Base-by-base conservation (phyloP, 2,329 filamentous ascomycete genomes). In the Colletotrichum lini region DNA sequence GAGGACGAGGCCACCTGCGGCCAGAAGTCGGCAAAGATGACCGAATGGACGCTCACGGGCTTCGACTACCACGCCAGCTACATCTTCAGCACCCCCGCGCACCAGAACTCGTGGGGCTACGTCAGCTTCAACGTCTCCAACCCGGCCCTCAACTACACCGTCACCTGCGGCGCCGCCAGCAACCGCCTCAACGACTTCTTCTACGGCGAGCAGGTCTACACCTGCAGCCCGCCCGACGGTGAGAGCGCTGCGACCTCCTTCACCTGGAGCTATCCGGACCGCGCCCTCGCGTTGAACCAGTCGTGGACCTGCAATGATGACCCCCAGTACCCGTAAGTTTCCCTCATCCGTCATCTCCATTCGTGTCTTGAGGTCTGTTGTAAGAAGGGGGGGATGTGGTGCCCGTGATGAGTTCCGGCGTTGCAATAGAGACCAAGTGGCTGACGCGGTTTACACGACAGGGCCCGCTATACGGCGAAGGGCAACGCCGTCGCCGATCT, bases 51-150 rank as follows among this genome's bases (percentile, higher is more conserved):
- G 0, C 74, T 88, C 53, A 73, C 79, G 56, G 76, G 79, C 76
- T 86, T 89, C 70, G 81, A 84, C 77, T 88, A 81, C 80, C 82
- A 85, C 77, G 82, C 83, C n/a, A 82, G 79, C 13, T 86, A 84
- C 77, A 77, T 80, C 76, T 88, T 87, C 80, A 81, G 80, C 18
- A 88, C 85, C 2, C 86, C 87, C 0, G 80, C 86, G 4, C 87
- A 89, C 79, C 85, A 88, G 73, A 85, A 84, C 76, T 82, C 82
- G 2, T 82, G 78, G 78, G 87, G 86, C 59, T 80, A 81, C 70
- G 82, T 85, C 72, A 80, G 79, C 76, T 89, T 89, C 80, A 85
- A 83, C 72, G 79, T 88, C n/a, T 75, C 78, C 65, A 88, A 87
- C 82, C 79, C 82, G 16, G 84, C 80, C 42, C 74, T 86, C 47